These are phyloP conservation scores for Anaeramoeba flamelloides DNA, from an alignment of 78 protist species.

Conservation along the genomic window DNA sequence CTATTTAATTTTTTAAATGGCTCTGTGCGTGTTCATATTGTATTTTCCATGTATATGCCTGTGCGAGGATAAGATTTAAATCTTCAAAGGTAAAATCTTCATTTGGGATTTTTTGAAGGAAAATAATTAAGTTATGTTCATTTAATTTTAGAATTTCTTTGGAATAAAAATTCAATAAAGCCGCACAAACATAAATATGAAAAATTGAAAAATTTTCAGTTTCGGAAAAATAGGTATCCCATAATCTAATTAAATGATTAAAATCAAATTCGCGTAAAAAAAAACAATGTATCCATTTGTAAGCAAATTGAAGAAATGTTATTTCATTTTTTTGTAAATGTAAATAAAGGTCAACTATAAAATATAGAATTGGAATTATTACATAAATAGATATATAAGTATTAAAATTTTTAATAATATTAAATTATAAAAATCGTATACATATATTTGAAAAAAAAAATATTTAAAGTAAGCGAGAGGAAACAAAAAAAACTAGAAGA, in stretches of 20 bases:
- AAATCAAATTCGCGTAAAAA: slow-evolving; percentile 69
- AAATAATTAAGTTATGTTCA: slow-evolving; percentile 47
- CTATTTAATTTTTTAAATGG: too few relatives aligned
- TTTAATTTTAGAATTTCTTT: slow-evolving; percentile 30
- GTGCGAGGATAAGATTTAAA: background rate
- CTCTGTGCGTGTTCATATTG: background rate
- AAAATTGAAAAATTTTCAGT: slow-evolving; percentile 4
- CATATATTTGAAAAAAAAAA: too few relatives aligned
- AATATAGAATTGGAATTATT: too few relatives aligned
- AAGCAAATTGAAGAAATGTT: slow-evolving; percentile 63
- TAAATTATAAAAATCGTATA: too few relatives aligned
- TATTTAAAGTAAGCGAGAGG: too few relatives aligned
- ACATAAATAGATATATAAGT: too few relatives aligned
- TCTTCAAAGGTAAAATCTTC: background rate
- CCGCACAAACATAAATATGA: slow-evolving; percentile 85
- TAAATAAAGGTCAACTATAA: too few relatives aligned
- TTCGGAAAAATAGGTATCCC: slow-evolving; percentile 63
- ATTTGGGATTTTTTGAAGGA: slow-evolving; percentile 9
- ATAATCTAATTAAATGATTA: slow-evolving; percentile 37
- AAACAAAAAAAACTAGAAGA: too few relatives aligned
- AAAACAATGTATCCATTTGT: slow-evolving; percentile 89
- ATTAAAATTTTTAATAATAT: background rate
- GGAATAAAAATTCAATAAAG: slow-evolving; percentile 53
- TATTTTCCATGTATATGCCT: background rate
- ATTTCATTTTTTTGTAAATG: slow-evolving; percentile 47